Evolutionary conservation across 139 green algal genomes (phyloP), one percentile per base, ranked within the genome.

Genomic region (Chlamydomonas incerta): DNA sequence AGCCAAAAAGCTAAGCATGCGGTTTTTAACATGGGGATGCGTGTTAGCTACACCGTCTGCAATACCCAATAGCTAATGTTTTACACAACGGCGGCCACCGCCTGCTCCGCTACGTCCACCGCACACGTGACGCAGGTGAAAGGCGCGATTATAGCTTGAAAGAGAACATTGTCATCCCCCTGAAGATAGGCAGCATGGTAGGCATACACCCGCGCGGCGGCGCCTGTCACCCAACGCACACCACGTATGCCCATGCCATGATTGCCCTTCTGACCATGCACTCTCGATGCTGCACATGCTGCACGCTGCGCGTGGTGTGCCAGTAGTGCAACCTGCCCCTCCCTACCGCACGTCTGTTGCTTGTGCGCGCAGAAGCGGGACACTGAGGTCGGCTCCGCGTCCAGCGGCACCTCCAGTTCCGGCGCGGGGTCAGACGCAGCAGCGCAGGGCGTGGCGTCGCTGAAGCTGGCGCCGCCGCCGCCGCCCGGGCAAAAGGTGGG

Each of bases 131-230:
- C 8, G 8, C 41, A 50, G 41, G 41, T 50, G 41, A 50, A 50
- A 50, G 55, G 33, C 65, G 79, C 20, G 79, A 85, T 66, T 68
- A 69, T 66, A 75, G 47, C 15, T 66, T 85, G 28, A 75, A 76
- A 57, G 31, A 75, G 26, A 83, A 83, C 26, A 83, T 83, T 37
- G 35, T 28, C 63, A 65, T 83, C 46, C 29, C 65, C 28, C 33
- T 84, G 46, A 84, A 84, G 62, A 68, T 75, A 75, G 79, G 66
- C 41, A 63, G 29, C 50, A 52, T 26, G 79, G 79, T 85, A 85
- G 63, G 79, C 26, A 14, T 18, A 14, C 57, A 65, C 15, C 57
- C 57, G n/a, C n/a, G n/a, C n/a, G n/a, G n/a, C n/a, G n/a, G n/a
- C n/a, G n/a, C n/a, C n/a, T n/a, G n/a, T n/a, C 57, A 4, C 15